Evolutionary conservation across 1,284 basidiomycete genomes (phyloP).

Genomic region (Meripilus lineatus): DNA sequence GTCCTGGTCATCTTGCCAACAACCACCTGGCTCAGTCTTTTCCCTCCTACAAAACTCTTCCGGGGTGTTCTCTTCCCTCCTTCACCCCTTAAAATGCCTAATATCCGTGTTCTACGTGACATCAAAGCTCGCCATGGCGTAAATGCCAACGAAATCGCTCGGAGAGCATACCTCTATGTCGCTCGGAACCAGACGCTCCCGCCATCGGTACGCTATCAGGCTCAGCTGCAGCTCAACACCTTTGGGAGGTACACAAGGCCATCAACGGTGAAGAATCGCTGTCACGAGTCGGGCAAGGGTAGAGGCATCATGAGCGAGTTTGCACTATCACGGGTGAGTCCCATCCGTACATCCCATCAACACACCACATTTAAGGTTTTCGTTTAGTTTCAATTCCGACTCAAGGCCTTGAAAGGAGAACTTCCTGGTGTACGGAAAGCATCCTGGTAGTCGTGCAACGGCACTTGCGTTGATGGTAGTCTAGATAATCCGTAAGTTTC

Average conservation of each 20-base stretch:
- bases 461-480: neutral
- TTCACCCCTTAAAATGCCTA: conserved; percentile 20
- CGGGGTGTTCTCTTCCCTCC: neutral
- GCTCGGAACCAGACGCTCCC: conserved; percentile 85
- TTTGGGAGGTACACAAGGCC: conserved; percentile 82
- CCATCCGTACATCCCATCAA: neutral
- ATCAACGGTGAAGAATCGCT: conserved; percentile 84
- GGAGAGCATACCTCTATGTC: conserved; percentile 86
- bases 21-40: no score
- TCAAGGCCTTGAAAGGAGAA: conserved; percentile 75
- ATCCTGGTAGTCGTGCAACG: conserved; percentile 61
- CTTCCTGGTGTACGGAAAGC: conserved; percentile 87
- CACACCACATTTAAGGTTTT: neutral
- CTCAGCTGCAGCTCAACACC: conserved; percentile 91
- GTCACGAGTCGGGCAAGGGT: conserved; percentile 79
- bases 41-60: no score
- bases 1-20: no score
- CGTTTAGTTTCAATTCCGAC: conserved; percentile 81
- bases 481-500: no score
- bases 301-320: conserved; percentile 88
- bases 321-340: conserved; percentile 78
- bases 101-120: conserved; percentile 68
- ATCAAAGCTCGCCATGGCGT: conserved; percentile 72
- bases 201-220: conserved; percentile 86
- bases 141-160: conserved; percentile 70